Evolutionary conservation across 2,329 filamentous ascomycete genomes (phyloP).

Genomic region (Alternaria ventricosa): DNA sequence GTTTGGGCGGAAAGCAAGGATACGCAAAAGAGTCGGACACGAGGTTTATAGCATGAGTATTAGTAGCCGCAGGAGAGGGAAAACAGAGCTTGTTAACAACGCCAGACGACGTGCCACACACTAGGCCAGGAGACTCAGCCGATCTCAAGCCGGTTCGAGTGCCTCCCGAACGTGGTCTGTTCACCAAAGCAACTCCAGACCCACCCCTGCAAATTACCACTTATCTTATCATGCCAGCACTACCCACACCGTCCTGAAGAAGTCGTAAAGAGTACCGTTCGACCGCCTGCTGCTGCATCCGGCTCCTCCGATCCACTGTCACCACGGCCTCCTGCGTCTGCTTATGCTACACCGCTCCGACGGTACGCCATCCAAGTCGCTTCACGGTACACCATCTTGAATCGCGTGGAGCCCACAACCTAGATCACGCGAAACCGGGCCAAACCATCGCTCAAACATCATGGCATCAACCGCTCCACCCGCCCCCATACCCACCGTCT

Average conservation of each 20-base stretch:
- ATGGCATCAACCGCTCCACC: slow-evolving; percentile 31
- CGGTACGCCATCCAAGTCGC: not conserved
- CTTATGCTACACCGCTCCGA: slow-evolving; percentile 4
- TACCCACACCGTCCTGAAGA: not conserved
- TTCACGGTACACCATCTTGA: slow-evolving; percentile 3
- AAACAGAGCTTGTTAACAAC: slow-evolving; percentile 6
- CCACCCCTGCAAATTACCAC: slow-evolving; percentile 3
- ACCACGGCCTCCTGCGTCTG: not conserved
- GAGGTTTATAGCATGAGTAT: slow-evolving; percentile 10
- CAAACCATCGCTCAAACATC: slow-evolving; percentile 8
- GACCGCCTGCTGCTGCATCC: not conserved
- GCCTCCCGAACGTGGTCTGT: slow-evolving; percentile 12
- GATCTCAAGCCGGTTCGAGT: slow-evolving; percentile 12
- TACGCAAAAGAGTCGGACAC: slow-evolving; percentile 6
- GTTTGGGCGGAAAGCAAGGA: slow-evolving; percentile 6
- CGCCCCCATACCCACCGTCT: slow-evolving; percentile 63
- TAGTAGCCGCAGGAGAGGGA: slow-evolving; percentile 2
- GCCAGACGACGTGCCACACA: slow-evolving; percentile 9
- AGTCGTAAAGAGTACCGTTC: not conserved
- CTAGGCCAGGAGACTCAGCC: slow-evolving; percentile 12
- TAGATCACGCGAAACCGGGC: slow-evolving; percentile 14
- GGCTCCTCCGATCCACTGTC: not conserved
- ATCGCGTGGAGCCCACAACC: slow-evolving; percentile 13
- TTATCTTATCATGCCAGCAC: slow-evolving; percentile 3
- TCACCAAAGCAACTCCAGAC: slow-evolving; percentile 12